Evolutionary conservation across 805 yeast species (phyloP).

Genomic region (Candida golubevii): DNA sequence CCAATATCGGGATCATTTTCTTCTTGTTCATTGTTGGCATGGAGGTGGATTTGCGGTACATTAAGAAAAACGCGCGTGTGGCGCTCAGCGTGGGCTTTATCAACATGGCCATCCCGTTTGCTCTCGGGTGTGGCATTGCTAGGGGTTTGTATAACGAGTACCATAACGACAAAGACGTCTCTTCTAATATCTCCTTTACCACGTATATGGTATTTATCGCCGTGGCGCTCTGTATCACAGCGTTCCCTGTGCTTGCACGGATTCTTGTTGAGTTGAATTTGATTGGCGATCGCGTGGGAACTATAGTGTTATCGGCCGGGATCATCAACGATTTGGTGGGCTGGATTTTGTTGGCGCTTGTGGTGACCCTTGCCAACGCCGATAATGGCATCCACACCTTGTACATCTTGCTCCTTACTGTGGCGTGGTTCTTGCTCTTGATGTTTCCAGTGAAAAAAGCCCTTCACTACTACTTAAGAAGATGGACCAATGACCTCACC

Average conservation of each 20-base stretch:
- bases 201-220: conserved; percentile 79
- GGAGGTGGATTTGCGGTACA: conserved; percentile 68
- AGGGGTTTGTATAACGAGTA: conserved; percentile 62
- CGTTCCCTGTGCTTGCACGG: conserved; percentile 80
- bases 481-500: conserved; percentile 50
- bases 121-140: conserved; percentile 69
- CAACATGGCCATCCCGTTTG: conserved; percentile 77
- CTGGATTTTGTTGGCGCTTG: conserved; percentile 74
- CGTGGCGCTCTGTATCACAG: conserved; percentile 80
- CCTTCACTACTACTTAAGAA: conserved; percentile 42
- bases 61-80: conserved; percentile 53
- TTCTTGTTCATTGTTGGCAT: conserved; percentile 74
- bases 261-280: conserved; percentile 69
- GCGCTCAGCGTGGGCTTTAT: conserved; percentile 67
- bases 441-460: conserved; percentile 52
- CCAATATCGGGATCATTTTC: conserved; percentile 71
- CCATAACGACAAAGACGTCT: conserved; percentile 23
- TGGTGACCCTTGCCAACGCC: conserved; percentile 73
- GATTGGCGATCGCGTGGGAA: conserved; percentile 67
- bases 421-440: conserved; percentile 66
- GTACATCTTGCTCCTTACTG: conserved; percentile 59
- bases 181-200: conserved; percentile 49
- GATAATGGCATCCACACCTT: conserved; percentile 64
- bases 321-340: conserved; percentile 76
- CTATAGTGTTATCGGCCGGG: conserved; percentile 75